A percentile compares a stretch with the other conserved stretches of the same genome.
phyloP scores from a whole-genome alignment of 139 green algal species.

The Picochlorum costavermella region DNA sequence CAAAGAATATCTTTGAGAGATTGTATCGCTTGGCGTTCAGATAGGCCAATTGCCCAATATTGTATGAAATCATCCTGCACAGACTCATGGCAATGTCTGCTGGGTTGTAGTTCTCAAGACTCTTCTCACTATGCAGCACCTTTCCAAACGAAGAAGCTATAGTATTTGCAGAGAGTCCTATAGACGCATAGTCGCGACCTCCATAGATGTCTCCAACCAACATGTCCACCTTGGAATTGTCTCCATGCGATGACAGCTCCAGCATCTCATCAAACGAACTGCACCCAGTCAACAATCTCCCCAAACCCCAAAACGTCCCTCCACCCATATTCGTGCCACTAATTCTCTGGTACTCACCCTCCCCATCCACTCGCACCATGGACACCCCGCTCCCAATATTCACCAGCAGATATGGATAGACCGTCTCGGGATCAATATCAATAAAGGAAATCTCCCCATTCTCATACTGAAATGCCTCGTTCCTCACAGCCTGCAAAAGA shows the following conservation, averaged over 20 bases:
- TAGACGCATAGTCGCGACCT: slow-evolving; percentile 81
- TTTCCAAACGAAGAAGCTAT: slow-evolving; percentile 96
- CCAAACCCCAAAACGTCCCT: slow-evolving; percentile 98
- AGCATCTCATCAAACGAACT: slow-evolving; percentile 95
- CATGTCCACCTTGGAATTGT: slow-evolving; percentile 94
- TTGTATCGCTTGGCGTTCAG: slow-evolving; percentile 83
- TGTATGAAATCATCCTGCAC: slow-evolving; percentile 96
- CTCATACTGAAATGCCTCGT: slow-evolving; percentile 91
- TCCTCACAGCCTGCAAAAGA: slow-evolving; percentile 76
- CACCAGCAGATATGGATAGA: slow-evolving; percentile 96
- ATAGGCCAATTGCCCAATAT: slow-evolving; percentile 84
- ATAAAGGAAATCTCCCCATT: slow-evolving; percentile 49
- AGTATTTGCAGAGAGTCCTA: slow-evolving; percentile 85
- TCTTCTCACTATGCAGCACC: slow-evolving; percentile 30
- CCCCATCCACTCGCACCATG: slow-evolving; percentile 76
- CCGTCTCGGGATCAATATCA: slow-evolving; percentile 29
- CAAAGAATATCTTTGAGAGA: slow-evolving; percentile 88
- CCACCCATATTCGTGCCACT: slow-evolving; percentile 88
- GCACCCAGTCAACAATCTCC: slow-evolving; percentile 55
- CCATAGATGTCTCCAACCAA: slow-evolving; percentile 99
- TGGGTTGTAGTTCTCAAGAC: slow-evolving; percentile 70
- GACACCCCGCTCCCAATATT: slow-evolving; percentile 95
- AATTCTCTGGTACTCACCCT: slow-evolving; percentile 33
- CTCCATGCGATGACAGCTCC: slow-evolving; percentile 70
- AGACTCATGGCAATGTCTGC: slow-evolving; percentile 88